Base-by-base conservation (phyloP, 2,329 filamentous ascomycete genomes). In the Escovopsis weberi region DNA sequence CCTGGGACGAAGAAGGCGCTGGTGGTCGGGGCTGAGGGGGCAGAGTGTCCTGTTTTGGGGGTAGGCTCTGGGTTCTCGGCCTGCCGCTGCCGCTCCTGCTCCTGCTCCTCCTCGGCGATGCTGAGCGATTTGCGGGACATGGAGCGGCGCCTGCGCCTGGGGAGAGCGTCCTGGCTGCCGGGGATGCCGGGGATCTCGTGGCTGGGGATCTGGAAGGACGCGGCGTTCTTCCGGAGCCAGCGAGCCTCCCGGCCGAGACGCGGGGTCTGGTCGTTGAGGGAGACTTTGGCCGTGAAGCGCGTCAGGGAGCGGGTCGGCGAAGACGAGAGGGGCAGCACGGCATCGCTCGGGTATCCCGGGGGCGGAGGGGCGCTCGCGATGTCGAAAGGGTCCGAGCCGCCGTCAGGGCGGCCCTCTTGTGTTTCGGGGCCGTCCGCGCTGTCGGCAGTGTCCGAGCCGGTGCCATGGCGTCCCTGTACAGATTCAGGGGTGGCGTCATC, bases 241-340 rank as follows among this genome's bases (percentile, higher is more conserved):
- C 35, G 26, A 4, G 44, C 26, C 15, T 47, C 39, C 5, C 19
- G 30, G 4, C 26, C 23, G 4, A 43, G 41, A 30, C 38, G 7
- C 23, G 12, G 41, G n/a, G 43, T 38, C 26, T 19, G 43, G n/a
- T 40, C 41, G 8, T 43, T 34, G 8, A 33, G 23, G 5, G 45
- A 45, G 12, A 39, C 42, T 1, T 39, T n/a, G 4, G 35, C 30
- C 2, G 39, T 39, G 19, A 40, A 26, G n/a, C 39, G 44, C 10
- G 39, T 32, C 1, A 43, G 19, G 8, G 37, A 35, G 19, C 42
- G 32, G 8, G 42, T 46, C 4, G 44, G 44, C 8, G 44, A 46
- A 8, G 44, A 42, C 6, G 42, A 40, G 11, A 34, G 30, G 2
- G 39, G 32, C 6, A 10, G 28, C 3, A 32, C 42, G 12, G 26